Conservation (phyloP, 2,329 filamentous ascomycete species). For the Massarina eburnea region DNA sequence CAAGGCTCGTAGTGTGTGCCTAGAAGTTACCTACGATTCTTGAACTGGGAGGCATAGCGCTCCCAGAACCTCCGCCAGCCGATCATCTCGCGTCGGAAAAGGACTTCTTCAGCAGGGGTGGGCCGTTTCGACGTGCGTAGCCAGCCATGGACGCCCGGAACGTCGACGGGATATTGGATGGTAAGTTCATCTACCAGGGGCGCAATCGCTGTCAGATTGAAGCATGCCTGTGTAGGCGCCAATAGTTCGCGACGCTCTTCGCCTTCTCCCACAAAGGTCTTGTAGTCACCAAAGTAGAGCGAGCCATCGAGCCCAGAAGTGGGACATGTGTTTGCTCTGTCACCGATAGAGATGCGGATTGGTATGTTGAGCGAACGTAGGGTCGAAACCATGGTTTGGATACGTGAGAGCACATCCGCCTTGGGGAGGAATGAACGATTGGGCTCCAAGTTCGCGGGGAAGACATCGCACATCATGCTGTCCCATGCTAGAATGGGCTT, state of each 20-base stretch:
- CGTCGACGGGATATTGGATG: constrained; percentile 37
- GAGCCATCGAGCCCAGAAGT: constrained; percentile 34
- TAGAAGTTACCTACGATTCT: too few species aligned
- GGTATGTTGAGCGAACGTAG: constrained; percentile 34
- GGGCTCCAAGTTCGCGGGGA: constrained; percentile 37
- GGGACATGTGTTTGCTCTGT: constrained; percentile 26
- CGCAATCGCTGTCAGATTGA: constrained; percentile 35
- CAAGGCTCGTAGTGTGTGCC: too few species aligned
- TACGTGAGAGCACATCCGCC: constrained; percentile 31
- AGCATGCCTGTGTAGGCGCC: constrained; percentile 34
- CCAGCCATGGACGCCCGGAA: constrained; percentile 35
- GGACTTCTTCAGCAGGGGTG: constrained; percentile 24
- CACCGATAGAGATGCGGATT: constrained; percentile 38
- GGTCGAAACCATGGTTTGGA: constrained; percentile 32
- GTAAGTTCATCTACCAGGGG: constrained; percentile 40
- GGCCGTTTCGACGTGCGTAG: constrained; percentile 21
- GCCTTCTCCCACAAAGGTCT: constrained; percentile 30
- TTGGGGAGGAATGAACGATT: constrained; percentile 32
- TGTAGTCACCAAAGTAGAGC: constrained; percentile 41
- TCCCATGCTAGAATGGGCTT: constrained; percentile 39
- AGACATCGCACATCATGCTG: constrained; percentile 41
- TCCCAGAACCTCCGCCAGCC: constrained; percentile 42
- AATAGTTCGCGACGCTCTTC: constrained; percentile 28
- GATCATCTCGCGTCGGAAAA: constrained; percentile 35
- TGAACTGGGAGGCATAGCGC: constrained; percentile 37